Evolutionary conservation across 2,329 filamentous ascomycete genomes (phyloP), one percentile per base, ranked within the genome.

Genomic region (Neofusicoccum sp.): DNA sequence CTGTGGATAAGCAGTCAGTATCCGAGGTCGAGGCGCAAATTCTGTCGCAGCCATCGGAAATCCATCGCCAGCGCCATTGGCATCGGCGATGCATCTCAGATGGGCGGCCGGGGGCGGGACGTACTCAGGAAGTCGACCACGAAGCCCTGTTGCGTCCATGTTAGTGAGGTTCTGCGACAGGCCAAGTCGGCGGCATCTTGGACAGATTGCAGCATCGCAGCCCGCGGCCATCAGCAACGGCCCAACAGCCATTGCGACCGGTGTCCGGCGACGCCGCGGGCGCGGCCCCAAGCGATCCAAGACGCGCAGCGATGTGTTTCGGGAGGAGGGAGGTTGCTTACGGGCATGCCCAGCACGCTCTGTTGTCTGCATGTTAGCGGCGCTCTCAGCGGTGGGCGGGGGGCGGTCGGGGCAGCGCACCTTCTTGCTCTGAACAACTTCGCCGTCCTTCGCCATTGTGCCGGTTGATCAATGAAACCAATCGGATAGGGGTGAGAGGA

Each of bases 81-180:
- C 65, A 61, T 47, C 62, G 62, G 36, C 30, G 57, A 47, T 60
- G 62, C 41, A 49, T 36, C 20, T 4, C 14, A 24, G 43, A 41
- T 8, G 33, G 41, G 31, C 4, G n/a, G 2, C 4, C 6, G 5
- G 26, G 56, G 57, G 63, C 56, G 59, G 41, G 65, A 95, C 93
- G 77, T 96, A 96, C 92, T 98, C 87, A 98, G 79, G 88, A 98
- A 98, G 85, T 98, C 93, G 78, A 96, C 91, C 78, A 97, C 77
- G 86, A 98, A 98, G 80, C 91, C 90, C 89, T 96, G 75, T 67
- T 49, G 48, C 36, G 44, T 26, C 33, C 26, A 44, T 62, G 65
- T 69, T 63, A 69, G 67, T 54, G 16, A 44, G 14, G 38, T 56
- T 56, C 41, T 61, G 43, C 61, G 49, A 60, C 30, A 38, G 49